A percentile compares a stretch with the other conserved stretches of the same genome.
These are phyloP conservation scores for Leavenworthia alabamica DNA, from an alignment of 345 rosid species.

Conservation along the genomic window DNA sequence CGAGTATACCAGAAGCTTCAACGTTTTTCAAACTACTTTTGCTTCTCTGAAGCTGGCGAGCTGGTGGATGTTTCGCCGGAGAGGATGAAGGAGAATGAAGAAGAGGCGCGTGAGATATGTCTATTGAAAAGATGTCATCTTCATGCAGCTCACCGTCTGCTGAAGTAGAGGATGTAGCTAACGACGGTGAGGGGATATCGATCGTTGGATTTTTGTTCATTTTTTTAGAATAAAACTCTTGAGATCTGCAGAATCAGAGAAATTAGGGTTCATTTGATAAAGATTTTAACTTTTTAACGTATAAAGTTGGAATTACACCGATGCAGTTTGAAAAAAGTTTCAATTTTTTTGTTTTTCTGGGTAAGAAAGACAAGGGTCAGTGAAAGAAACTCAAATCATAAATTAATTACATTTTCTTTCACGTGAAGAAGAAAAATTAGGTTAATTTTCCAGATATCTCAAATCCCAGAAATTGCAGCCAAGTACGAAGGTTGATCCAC, in stretches of 20 bases:
- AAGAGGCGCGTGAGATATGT: constrained; percentile 36
- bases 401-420: not conserved
- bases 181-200: constrained; percentile 18
- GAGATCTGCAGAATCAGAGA: constrained; percentile 22
- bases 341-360: not conserved
- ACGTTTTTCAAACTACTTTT: constrained; percentile 34
- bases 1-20: constrained; percentile 70
- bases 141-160: too few relatives aligned
- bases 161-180: too few relatives aligned
- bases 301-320: constrained; percentile 1
- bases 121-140: too few relatives aligned
- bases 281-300: not conserved
- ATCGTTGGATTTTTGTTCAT: constrained; percentile 16
- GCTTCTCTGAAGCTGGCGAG: constrained; percentile 25
- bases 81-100: constrained; percentile 15
- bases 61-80: constrained; percentile 16
- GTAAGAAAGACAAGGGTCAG: not conserved
- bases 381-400: too few relatives aligned
- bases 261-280: not conserved
- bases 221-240: not conserved
- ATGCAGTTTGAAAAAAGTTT: not conserved
- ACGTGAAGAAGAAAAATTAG: not conserved
- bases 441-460: constrained; percentile 13
- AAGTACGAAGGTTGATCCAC: not conserved
- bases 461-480: not conserved